Percentiles rank a stretch among this genome's conserved stretches.
Conservation (phyloP, 306 rosid genomes). For the Macrotyloma uniflorum region DNA sequence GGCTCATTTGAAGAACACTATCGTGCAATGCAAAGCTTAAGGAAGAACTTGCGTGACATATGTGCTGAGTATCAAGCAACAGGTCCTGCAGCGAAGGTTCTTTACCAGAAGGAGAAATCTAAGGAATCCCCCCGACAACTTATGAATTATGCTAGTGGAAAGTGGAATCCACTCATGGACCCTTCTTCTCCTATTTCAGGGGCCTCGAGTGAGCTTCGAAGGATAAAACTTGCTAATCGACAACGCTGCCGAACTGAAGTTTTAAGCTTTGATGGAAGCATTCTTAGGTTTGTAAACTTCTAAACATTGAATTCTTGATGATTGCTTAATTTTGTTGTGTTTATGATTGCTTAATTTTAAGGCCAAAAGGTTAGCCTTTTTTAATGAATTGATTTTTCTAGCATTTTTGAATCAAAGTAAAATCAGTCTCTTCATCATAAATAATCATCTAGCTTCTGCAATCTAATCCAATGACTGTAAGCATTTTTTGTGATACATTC, state of each 20-base stretch:
- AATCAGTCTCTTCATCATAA: not conserved
- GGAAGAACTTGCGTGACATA: slow-evolving; percentile 75
- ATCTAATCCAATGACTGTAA: slow-evolving; percentile 8
- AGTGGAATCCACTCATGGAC: slow-evolving; percentile 90
- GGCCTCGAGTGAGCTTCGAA: slow-evolving; percentile 71
- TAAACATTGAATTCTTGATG: slow-evolving; percentile 20
- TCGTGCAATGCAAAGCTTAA: slow-evolving; percentile 77
- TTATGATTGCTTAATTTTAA: too few species aligned
- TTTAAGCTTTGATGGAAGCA: slow-evolving; percentile 96
- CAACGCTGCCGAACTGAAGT: slow-evolving; percentile 82
- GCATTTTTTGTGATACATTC: not conserved
- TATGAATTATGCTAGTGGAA: slow-evolving; percentile 93
- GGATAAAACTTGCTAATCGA: slow-evolving; percentile 81
- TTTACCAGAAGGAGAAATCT: slow-evolving; percentile 80
- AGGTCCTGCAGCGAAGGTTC: slow-evolving; percentile 92
- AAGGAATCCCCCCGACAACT: slow-evolving; percentile 71
- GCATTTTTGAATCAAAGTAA: not conserved
- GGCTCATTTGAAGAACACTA: slow-evolving; percentile 74
- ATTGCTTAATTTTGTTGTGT: slow-evolving; percentile 17
- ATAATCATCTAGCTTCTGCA: slow-evolving; percentile 2
- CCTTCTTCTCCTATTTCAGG: slow-evolving; percentile 98
- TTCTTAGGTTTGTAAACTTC: slow-evolving; percentile 57
- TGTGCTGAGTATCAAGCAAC: slow-evolving; percentile 87
- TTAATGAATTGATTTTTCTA: slow-evolving; percentile 5
- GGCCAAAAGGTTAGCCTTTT: too few species aligned